Percentiles rank a stretch among this genome's conserved stretches.
phyloP scores from a whole-genome alignment of 2,329 filamentous ascomycete genomes.

The Penicillium sp. region DNA sequence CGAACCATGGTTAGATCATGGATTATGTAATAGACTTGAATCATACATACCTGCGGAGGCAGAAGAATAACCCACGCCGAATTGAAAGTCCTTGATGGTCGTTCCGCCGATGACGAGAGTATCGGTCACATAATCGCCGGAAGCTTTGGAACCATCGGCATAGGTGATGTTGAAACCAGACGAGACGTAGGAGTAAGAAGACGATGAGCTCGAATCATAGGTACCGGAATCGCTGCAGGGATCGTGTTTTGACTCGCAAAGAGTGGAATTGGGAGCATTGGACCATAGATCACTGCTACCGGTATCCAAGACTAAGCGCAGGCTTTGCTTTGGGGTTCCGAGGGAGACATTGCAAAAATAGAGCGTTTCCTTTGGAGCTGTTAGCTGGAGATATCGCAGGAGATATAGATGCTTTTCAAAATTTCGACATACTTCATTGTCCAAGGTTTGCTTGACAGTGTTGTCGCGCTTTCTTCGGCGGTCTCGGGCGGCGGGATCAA shows the following conservation, averaged over 20 bases:
- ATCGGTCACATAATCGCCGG: conserved; percentile 81
- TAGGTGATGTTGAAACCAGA: conserved; percentile 87
- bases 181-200: conserved; percentile 74
- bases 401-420: background rate
- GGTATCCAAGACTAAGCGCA: conserved; percentile 65
- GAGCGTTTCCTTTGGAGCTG: conserved; percentile 50
- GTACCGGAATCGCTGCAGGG: conserved; percentile 55
- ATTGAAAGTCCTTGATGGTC: conserved; percentile 57
- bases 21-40: background rate
- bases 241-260: conserved; percentile 49
- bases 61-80: conserved; percentile 63
- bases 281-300: conserved; percentile 67
- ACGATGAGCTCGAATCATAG: conserved; percentile 64
- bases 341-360: conserved; percentile 63
- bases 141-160: conserved; percentile 76
- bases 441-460: conserved; percentile 51
- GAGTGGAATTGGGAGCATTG: conserved; percentile 55
- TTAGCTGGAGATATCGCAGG: no score
- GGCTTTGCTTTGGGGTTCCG: conserved; percentile 60
- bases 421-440: conserved; percentile 57
- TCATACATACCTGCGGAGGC: conserved; percentile 47
- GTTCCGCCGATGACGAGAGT: conserved; percentile 61
- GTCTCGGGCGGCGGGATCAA: conserved; percentile 53
- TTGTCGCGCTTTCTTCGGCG: conserved; percentile 47
- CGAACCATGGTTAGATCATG: background rate